Evolutionary conservation across 2,329 filamentous ascomycete genomes (phyloP).

Genomic region (Periglandula ipomoeae): DNA sequence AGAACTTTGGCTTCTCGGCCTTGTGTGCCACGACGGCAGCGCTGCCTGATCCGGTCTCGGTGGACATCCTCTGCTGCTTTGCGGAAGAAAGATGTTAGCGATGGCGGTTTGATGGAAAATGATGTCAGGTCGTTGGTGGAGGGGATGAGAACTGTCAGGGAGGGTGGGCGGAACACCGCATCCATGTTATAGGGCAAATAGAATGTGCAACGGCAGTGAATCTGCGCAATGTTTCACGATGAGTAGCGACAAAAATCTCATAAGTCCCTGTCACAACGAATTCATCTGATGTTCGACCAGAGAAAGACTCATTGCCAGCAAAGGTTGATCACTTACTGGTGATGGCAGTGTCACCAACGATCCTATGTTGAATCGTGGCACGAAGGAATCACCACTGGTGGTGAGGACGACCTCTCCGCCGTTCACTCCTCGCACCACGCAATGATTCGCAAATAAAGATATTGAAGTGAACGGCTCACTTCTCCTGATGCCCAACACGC

Average conservation of each 20-base stretch:
- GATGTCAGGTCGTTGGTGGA: background rate
- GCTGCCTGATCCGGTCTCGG: slow-evolving; percentile 3
- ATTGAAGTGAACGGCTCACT: slow-evolving; percentile 4
- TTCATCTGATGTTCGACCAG: background rate
- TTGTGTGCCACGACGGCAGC: slow-evolving; percentile 3
- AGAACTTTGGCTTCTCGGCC: slow-evolving; percentile 16
- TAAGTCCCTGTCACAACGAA: background rate
- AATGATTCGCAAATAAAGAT: background rate
- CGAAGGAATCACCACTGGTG: background rate
- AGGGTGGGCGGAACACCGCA: background rate
- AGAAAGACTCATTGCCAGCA: background rate
- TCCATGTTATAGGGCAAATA: background rate
- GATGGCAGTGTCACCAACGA: background rate
- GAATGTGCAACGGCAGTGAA: slow-evolving; percentile 1
- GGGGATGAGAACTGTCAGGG: background rate
- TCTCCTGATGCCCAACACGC: background rate
- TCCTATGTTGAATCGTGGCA: background rate
- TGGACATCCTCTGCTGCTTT: slow-evolving; percentile 7
- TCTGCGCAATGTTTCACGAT: background rate
- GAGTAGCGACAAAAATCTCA: background rate
- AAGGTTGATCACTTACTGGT: slow-evolving; percentile 3
- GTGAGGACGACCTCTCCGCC: background rate
- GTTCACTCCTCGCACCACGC: background rate
- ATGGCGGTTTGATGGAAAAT: background rate
- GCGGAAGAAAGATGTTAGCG: background rate